Percentiles rank a stretch among this genome's conserved stretches.
Evolutionary conservation across 2,329 filamentous ascomycete species (phyloP).

Genomic region (Trichoderma sp.): DNA sequence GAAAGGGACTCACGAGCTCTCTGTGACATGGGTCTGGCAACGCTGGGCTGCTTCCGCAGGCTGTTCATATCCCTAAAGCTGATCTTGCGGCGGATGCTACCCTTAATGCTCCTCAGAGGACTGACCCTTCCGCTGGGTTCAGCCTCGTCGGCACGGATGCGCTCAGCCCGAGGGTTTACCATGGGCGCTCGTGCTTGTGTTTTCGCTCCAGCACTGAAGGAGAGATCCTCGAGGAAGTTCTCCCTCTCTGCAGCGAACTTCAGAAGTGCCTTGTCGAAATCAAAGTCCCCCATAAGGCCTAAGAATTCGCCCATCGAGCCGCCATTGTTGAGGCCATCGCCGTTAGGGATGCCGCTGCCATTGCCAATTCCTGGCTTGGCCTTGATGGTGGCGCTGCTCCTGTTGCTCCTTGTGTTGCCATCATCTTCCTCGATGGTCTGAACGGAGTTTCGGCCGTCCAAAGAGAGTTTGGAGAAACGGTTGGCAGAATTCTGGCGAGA

Average conservation of each 20-base stretch:
- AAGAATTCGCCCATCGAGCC: constrained; percentile 29
- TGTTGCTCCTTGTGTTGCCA: constrained; percentile 60
- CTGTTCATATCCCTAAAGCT: constrained; percentile 96
- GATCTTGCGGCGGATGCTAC: constrained; percentile 88
- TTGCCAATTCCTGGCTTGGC: constrained; percentile 37
- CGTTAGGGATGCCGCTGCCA: constrained; percentile 28
- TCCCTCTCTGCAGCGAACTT: constrained; percentile 97
- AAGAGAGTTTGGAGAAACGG: constrained; percentile 56
- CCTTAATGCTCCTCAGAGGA: constrained; percentile 65
- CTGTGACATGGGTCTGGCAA: constrained; percentile 61
- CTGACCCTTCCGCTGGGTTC: constrained; percentile 54
- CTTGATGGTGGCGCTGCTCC: constrained; percentile 66
- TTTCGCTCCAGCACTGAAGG: constrained; percentile 81
- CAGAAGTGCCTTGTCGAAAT: constrained; percentile 89
- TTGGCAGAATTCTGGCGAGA: constrained; percentile 63
- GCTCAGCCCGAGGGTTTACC: constrained; percentile 77
- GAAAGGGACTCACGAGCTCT: constrained; percentile 45
- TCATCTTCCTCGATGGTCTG: constrained; percentile 60
- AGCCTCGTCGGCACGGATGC: constrained; percentile 74
- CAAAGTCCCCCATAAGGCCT: constrained; percentile 64
- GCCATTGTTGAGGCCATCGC: constrained; percentile 30
- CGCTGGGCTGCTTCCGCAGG: constrained; percentile 79
- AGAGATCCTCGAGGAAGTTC: constrained; percentile 88
- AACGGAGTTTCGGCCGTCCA: constrained; percentile 54
- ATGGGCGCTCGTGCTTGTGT: constrained; percentile 69